Conservation (phyloP, 345 rosid species). For the Physaria fendleri region DNA sequence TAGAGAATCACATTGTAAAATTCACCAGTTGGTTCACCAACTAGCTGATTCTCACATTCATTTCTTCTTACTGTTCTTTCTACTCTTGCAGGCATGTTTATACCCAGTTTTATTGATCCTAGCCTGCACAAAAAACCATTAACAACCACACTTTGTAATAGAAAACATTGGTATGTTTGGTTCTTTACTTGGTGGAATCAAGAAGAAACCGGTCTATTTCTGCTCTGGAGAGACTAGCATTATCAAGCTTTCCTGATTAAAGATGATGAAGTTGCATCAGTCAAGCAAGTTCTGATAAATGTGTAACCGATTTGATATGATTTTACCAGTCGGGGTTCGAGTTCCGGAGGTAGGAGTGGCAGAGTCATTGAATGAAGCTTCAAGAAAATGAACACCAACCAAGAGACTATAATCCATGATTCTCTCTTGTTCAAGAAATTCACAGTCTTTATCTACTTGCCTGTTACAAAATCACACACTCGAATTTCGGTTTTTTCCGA, state of each 20-base stretch:
- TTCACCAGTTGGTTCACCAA: slow-evolving; percentile 90
- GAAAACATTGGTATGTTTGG: not conserved
- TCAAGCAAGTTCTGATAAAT: too few relatives aligned
- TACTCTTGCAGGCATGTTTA: slow-evolving; percentile 67
- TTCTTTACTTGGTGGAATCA: slow-evolving; percentile 59
- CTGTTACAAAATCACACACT: too few relatives aligned
- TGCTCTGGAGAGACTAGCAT: slow-evolving; percentile 44
- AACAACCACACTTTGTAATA: not conserved
- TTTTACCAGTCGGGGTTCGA: too few relatives aligned
- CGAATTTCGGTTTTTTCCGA: too few relatives aligned
- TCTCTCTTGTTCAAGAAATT: too few relatives aligned
- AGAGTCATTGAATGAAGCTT: too few relatives aligned
- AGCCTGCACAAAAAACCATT: slow-evolving; percentile 40
- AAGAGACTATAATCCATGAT: too few relatives aligned
- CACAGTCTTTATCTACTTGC: too few relatives aligned
- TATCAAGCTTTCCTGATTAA: slow-evolving; percentile 37
- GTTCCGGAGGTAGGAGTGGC: too few relatives aligned
- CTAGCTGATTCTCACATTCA: slow-evolving; percentile 58
- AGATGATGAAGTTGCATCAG: too few relatives aligned
- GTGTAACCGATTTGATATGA: too few relatives aligned
- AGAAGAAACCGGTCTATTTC: slow-evolving; percentile 51
- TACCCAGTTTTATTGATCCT: slow-evolving; percentile 65
- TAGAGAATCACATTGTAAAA: slow-evolving; percentile 58
- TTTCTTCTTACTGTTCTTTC: slow-evolving; percentile 71
- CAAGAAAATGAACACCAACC: too few relatives aligned